Percentiles rank a stretch among this genome's conserved stretches.
Evolutionary conservation across 306 rosid genomes (phyloP).

Genomic region (Gillenia trifoliata): DNA sequence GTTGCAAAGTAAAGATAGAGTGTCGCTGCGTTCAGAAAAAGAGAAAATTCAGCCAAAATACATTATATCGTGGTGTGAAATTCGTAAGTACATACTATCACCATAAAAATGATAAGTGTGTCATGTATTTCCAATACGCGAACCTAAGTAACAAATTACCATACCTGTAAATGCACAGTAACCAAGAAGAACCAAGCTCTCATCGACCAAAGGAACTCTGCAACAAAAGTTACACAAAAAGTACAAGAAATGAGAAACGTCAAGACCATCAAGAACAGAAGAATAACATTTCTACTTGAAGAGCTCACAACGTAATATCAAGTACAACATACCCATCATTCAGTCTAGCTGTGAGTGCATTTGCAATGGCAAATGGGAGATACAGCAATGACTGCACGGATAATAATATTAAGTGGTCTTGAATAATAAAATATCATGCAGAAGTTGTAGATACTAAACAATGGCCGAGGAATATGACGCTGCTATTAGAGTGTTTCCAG

Average conservation of each 20-base stretch:
- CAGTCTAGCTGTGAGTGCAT: constrained; percentile 72
- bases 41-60: constrained; percentile 17
- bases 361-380: constrained; percentile 89
- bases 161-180: constrained; percentile 68
- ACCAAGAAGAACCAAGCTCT: constrained; percentile 77
- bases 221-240: constrained; percentile 19
- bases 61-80: not conserved
- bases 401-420: not conserved
- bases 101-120: not conserved
- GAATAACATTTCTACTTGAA: not conserved
- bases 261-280: constrained; percentile 12
- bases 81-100: not conserved
- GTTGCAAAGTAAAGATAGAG: constrained; percentile 82
- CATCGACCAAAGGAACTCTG: constrained; percentile 80
- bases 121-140: not conserved
- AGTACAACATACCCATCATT: constrained; percentile 71
- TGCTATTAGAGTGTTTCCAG: not conserved
- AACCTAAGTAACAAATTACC: not conserved
- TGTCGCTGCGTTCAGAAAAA: constrained; percentile 39
- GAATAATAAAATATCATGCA: not conserved
- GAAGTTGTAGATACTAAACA: not conserved
- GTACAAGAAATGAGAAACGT: constrained; percentile 18
- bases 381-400: constrained; percentile 64
- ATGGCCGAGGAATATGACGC: not conserved
- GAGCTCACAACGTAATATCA: constrained; percentile 16